Conservation (phyloP, 2,329 filamentous ascomycete species). For the Fusarium albidum region DNA sequence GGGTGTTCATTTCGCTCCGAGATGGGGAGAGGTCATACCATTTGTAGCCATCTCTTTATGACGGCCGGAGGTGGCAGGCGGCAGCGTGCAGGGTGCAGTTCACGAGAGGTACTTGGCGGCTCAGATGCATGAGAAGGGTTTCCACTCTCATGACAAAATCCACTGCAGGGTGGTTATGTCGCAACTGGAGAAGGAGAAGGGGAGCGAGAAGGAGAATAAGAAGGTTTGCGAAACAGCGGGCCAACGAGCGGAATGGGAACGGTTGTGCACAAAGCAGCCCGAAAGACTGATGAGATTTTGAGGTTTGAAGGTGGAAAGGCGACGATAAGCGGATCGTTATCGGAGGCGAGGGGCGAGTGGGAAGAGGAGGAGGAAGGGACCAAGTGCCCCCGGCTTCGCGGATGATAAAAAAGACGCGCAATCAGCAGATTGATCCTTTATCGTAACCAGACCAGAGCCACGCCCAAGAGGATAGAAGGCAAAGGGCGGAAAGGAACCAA, state of each 20-base stretch:
- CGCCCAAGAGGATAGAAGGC: not conserved
- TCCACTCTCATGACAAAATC: constrained; percentile 36
- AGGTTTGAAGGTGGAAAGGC: constrained; percentile 29
- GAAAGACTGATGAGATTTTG: constrained; percentile 5
- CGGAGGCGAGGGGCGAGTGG: constrained; percentile 27
- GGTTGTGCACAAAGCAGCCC: constrained; percentile 10
- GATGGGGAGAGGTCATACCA: constrained; percentile 33
- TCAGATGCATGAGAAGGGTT: constrained; percentile 26
- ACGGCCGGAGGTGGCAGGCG: constrained; percentile 31
- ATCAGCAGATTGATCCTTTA: not conserved
- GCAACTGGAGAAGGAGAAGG: not conserved
- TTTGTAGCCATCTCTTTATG: constrained; percentile 44
- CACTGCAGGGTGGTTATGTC: constrained; percentile 5
- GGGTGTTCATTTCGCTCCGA: not conserved
- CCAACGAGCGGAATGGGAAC: constrained; percentile 17
- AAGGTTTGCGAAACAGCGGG: constrained; percentile 3
- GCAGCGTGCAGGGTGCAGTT: constrained; percentile 35
- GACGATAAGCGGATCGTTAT: constrained; percentile 42
- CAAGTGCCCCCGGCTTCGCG: constrained; percentile 16
- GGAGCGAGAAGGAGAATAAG: not conserved
- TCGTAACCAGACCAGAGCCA: constrained; percentile 4
- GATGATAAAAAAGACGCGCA: constrained; percentile 9
- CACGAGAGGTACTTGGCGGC: constrained; percentile 31
- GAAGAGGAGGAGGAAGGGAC: not conserved
- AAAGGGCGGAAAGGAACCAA: not conserved